These are phyloP conservation scores for Kuraishia ogatae DNA, from an alignment of 805 yeast genomes.

Conservation along the genomic window DNA sequence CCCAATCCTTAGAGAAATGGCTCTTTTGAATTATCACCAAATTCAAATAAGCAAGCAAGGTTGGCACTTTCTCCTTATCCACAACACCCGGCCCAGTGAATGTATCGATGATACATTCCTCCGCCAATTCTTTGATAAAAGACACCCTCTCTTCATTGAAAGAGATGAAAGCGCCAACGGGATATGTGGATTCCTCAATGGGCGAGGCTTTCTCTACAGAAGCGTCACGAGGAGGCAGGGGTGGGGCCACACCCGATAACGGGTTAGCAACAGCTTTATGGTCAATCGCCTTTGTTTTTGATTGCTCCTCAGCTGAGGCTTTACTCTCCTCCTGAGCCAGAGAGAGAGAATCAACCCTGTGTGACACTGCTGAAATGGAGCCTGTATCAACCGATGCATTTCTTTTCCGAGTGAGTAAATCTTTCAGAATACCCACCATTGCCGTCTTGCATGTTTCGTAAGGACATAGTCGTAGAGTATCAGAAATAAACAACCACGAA, in stretches of 20 bases:
- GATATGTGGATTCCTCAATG: neutral
- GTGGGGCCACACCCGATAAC: conserved; percentile 13
- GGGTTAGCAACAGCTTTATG: too few relatives aligned
- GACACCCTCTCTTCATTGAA: conserved; percentile 32
- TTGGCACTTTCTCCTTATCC: neutral
- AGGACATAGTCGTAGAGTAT: conserved; percentile 61
- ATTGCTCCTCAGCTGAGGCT: too few relatives aligned
- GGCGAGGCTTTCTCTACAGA: conserved; percentile 5
- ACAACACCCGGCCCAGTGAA: conserved; percentile 13
- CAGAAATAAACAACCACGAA: conserved; percentile 52
- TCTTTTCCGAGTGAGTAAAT: conserved; percentile 37
- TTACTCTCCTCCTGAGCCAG: neutral
- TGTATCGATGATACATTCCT: conserved; percentile 26
- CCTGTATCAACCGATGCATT: neutral
- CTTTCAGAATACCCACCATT: conserved; percentile 61
- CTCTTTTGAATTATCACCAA: conserved; percentile 3
- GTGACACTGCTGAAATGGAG: neutral
- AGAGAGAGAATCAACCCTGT: conserved; percentile 3
- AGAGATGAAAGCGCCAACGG: conserved; percentile 24
- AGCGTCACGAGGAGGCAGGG: conserved; percentile 29
- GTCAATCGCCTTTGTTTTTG: too few relatives aligned
- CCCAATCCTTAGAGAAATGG: conserved; percentile 2
- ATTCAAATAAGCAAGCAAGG: conserved; percentile 2
- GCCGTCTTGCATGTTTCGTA: conserved; percentile 51
- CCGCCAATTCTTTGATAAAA: conserved; percentile 33